Evolutionary conservation across 805 yeast species (phyloP), one percentile per base, ranked within the genome.

Genomic region (Myxozyma vanderwaltii): DNA sequence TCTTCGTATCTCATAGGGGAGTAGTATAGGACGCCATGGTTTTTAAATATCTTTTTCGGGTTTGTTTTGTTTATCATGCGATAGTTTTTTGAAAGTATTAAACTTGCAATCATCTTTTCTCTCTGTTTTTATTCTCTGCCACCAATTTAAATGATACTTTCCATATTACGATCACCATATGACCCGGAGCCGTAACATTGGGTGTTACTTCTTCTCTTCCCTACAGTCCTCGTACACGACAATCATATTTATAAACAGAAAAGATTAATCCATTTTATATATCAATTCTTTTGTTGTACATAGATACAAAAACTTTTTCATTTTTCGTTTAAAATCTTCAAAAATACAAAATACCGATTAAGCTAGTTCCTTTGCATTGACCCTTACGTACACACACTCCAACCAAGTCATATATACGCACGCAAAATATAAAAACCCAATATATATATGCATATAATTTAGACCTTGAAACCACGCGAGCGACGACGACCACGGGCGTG

Each of bases 401-500:
- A 21, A n/a, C 44, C 26, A 38, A 35, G 46, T 41, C 49, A 38
- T 17, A 35, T n/a, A n/a, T n/a, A 29, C 48, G 50, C 40, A 44
- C 44, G 44, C 44, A 44, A 52, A 52, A 44, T 45, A 36, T 29
- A 54, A 51, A 45, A 43, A 41, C 36, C 27, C 49, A 45, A 39
- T 23, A 43, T 39, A 39, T 50, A 41, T 17, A 29, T 54, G 38
- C 45, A 40, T 24, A 50, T 40, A 41, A 43, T 47, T 90, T 92
- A 94, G 83, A 94, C 99, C 89, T 94, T 94, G 99, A 94, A 94
- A 85, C 96, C 99, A 87, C 95, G 91, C 72, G 98, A 91, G 80
- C 84, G 87, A 85, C 99, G 86, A 82, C 88, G 95, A 87, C 99
- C 99, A 89, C 99, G 94, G 76, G 97, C 99, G 83, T 94, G 91